A percentile compares a stretch with the other conserved stretches of the same genome.
Evolutionary conservation across 2,329 filamentous ascomycete genomes (phyloP).

Genomic region (Berkeleyomyces rouxiae): DNA sequence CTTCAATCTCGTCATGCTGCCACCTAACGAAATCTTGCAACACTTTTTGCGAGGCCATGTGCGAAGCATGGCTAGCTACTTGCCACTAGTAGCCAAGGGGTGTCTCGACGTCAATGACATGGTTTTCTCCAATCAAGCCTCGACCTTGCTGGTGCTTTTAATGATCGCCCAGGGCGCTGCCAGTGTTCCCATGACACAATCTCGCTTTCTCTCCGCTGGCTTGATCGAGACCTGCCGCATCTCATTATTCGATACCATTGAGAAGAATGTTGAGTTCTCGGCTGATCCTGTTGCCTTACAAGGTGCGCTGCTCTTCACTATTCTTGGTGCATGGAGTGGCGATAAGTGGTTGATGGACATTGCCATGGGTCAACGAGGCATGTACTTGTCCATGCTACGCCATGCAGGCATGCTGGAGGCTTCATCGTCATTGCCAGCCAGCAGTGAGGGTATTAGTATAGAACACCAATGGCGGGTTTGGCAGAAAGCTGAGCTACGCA

Average conservation of each 20-base stretch:
- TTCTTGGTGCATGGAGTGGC: constrained; percentile 55
- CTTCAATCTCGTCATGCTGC: constrained; percentile 48
- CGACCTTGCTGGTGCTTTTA: constrained; percentile 48
- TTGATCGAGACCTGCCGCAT: constrained; percentile 56
- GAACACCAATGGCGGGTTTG: constrained; percentile 45
- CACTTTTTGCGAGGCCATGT: constrained; percentile 51
- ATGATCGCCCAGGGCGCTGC: constrained; percentile 59
- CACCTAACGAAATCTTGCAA: constrained; percentile 48
- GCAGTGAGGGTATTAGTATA: constrained; percentile 1
- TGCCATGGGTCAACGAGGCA: constrained; percentile 54
- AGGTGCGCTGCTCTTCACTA: constrained; percentile 49
- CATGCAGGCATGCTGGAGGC: constrained; percentile 50
- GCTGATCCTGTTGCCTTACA: constrained; percentile 47
- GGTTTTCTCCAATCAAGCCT: constrained; percentile 48
- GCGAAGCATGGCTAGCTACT: constrained; percentile 49
- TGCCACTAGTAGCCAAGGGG: constrained; percentile 42
- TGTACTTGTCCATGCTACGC: constrained; percentile 57
- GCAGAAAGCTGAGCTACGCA: constrained; percentile 47
- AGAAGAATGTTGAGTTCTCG: constrained; percentile 53
- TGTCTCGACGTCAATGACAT: constrained; percentile 50
- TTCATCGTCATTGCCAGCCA: constrained; percentile 17
- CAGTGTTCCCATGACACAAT: constrained; percentile 47
- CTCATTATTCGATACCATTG: constrained; percentile 53
- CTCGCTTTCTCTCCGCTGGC: constrained; percentile 47
- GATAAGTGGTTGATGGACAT: constrained; percentile 69